phyloP scores from a whole-genome alignment of 2,329 filamentous ascomycete species.

The Cadophora gregata region DNA sequence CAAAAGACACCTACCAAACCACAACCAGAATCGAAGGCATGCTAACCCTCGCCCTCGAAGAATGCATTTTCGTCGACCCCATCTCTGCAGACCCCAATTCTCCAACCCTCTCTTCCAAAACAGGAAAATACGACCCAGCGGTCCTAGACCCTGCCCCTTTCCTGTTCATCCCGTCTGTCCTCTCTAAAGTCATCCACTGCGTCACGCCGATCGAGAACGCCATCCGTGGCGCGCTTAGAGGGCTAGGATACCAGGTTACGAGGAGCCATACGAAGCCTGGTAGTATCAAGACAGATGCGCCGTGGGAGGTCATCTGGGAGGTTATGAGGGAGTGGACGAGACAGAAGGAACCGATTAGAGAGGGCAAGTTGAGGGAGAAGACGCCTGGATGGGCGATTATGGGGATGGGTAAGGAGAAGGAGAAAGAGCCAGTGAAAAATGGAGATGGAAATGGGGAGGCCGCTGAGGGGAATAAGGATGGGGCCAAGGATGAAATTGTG shows the following conservation, averaged over 20 bases:
- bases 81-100: conserved; percentile 31
- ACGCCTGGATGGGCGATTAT: conserved; percentile 76
- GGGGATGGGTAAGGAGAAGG: conserved; percentile 42
- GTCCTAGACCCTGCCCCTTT: conserved; percentile 79
- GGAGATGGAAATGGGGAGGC: conserved; percentile 36
- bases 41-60: conserved; percentile 86
- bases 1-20: conserved; percentile 78
- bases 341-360: conserved; percentile 79
- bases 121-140: conserved; percentile 59
- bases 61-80: conserved; percentile 49
- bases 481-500: conserved; percentile 33
- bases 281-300: conserved; percentile 91
- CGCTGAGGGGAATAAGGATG: conserved; percentile 31
- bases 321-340: conserved; percentile 91
- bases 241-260: conserved; percentile 81
- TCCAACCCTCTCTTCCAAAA: conserved; percentile 49
- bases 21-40: conserved; percentile 85
- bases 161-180: conserved; percentile 78
- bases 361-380: conserved; percentile 70
- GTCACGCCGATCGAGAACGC: conserved; percentile 79
- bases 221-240: conserved; percentile 79
- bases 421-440: conserved; percentile 43
- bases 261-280: conserved; percentile 89
- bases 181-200: conserved; percentile 81
- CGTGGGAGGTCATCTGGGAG: conserved; percentile 90